Percentiles rank a stretch among this genome's conserved stretches.
These are phyloP conservation scores for Lactarius hatsudake DNA, from an alignment of 768 basidiomycete species.

Conservation along the genomic window DNA sequence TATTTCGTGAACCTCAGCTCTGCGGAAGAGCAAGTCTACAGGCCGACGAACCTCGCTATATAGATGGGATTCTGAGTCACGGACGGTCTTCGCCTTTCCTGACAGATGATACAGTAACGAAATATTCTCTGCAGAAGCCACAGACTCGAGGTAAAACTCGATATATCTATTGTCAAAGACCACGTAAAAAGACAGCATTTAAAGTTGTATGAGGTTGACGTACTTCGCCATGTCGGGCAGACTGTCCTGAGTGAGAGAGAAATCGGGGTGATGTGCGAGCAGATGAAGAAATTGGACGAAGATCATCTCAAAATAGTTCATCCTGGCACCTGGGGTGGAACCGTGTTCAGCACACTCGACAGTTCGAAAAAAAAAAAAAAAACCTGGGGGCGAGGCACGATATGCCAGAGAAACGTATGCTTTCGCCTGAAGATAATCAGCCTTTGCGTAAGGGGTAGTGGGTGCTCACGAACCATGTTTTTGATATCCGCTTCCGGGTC, in stretches of 20 bases:
- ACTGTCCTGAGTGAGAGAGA: constrained; percentile 61
- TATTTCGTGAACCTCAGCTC: constrained; percentile 6
- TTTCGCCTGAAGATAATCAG: constrained; percentile 12
- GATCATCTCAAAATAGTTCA: constrained; percentile 74
- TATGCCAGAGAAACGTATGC: constrained; percentile 25
- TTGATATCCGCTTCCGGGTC: constrained; percentile 88
- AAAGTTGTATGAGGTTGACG: constrained; percentile 29
- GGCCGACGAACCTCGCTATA: constrained; percentile 59
- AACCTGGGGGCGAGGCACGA: constrained; percentile 18
- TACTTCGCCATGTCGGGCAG: constrained; percentile 81
- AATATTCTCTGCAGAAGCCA: constrained; percentile 79
- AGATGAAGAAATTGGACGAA: constrained; percentile 86
- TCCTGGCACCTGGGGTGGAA: constrained; percentile 43
- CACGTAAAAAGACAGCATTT: neutral
- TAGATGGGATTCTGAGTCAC: constrained; percentile 66
- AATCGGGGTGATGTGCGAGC: constrained; percentile 95
- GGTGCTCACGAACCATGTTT: constrained; percentile 46
- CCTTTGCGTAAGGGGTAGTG: neutral
- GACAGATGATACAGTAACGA: constrained; percentile 82
- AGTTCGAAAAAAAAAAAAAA: constrained; percentile 1
- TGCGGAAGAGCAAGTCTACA: neutral
- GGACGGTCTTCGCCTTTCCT: constrained; percentile 79
- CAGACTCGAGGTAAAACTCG: constrained; percentile 77
- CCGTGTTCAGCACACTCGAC: neutral
- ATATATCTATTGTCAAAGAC: constrained; percentile 63